Conservation (phyloP, 2,329 filamentous ascomycete genomes). For the Exserohilum rostratum region DNA sequence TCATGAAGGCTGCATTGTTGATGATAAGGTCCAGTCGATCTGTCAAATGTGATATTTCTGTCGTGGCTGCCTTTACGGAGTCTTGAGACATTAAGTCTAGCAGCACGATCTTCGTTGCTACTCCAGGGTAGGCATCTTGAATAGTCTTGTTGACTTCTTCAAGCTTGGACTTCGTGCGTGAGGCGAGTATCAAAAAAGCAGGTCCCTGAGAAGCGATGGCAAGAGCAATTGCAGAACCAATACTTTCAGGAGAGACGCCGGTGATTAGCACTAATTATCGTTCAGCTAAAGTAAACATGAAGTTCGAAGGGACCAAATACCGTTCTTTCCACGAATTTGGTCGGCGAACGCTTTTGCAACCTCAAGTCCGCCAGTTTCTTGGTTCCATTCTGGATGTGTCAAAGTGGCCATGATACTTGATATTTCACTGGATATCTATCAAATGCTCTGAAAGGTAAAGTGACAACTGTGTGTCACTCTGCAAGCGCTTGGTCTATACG, state of each 20-base stretch:
- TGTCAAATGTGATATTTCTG: slow-evolving; percentile 30
- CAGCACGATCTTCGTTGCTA: slow-evolving; percentile 24
- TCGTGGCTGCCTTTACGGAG: slow-evolving; percentile 45
- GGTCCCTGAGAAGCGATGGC: slow-evolving; percentile 38
- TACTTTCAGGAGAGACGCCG: slow-evolving; percentile 38
- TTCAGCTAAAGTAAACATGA: slow-evolving; percentile 10
- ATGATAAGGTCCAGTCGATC: slow-evolving; percentile 53
- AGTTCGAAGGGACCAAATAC: slow-evolving; percentile 10
- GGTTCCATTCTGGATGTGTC: slow-evolving; percentile 44
- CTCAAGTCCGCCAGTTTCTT: slow-evolving; percentile 39
- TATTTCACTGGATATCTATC: neutral
- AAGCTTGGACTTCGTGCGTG: slow-evolving; percentile 54
- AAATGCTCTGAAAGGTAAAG: neutral
- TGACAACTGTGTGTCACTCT: neutral
- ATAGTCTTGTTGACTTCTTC: slow-evolving; percentile 48
- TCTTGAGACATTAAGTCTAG: slow-evolving; percentile 51
- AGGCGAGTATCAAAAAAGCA: slow-evolving; percentile 41
- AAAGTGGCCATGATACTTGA: slow-evolving; percentile 22
- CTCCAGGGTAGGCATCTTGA: slow-evolving; percentile 34
- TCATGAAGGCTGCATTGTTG: slow-evolving; percentile 53
- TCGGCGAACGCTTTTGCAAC: slow-evolving; percentile 40
- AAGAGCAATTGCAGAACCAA: slow-evolving; percentile 38
- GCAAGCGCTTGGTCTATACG: neutral
- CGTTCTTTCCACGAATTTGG: slow-evolving; percentile 35
- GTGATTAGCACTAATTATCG: slow-evolving; percentile 47